Evolutionary conservation across 441 rosid genomes (phyloP), one percentile per base, ranked within the genome.

Genomic region (Brassica hybrid): DNA sequence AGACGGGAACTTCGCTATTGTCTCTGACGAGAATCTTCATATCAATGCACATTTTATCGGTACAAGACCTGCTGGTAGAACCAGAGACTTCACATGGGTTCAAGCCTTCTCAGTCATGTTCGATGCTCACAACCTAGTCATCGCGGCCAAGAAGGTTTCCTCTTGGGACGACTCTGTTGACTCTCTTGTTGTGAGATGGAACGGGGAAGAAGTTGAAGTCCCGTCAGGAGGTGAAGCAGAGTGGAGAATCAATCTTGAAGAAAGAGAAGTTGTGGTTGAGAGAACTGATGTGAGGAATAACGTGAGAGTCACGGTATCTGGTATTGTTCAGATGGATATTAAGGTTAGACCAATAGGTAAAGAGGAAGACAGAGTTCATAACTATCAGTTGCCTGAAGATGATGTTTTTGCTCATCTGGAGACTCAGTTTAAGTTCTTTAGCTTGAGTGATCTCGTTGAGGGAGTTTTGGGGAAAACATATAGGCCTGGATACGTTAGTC

Each of bases 331-430:
- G 59, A 71, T 94, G 80, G 81, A 86, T 17, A 76, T 94, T 18
- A 81, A 79, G 67, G 88, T 92, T n/a, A 87, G 86, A 74, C 86
- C 92, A 0, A 90, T 94, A 4, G 94, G 89, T 5, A 81, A 82
- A 65, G 86, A 85, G 70, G 97, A 94, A 76, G 85, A 88, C 75
- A 86, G 82, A 75, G 86, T 87, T 73, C 97, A 92, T 76, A 61
- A 61, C 66, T 61, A 61, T 30, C 66, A 61, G 19, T 32, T 90
- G 19, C 98, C 96, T 1, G 71, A 80, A 0, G 81, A 77, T 57
- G 97, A 94, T 72, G 87, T 90, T n/a, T 92, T 90, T 72, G 97
- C 94, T 67, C 98, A 94, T 62, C 71, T 94, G 72, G 96, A 94
- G 81, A 92, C 91, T 17, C 96, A 90, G 90, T 92, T 94, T 84